Evolutionary conservation across 2,329 filamentous ascomycete genomes (phyloP).

Genomic region (Rhinocladiella similis): DNA sequence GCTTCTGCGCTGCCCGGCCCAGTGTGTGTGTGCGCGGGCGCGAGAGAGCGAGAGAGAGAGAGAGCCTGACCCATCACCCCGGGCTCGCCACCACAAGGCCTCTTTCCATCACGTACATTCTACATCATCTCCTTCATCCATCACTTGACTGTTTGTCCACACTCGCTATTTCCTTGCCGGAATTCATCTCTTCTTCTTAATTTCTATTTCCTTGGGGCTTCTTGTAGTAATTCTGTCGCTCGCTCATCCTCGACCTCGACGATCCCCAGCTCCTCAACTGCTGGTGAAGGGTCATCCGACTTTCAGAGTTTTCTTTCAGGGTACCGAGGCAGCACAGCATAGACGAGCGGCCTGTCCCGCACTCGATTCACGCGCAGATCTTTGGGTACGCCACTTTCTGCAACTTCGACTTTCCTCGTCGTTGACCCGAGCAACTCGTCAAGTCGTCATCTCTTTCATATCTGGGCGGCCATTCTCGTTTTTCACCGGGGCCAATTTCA

Average conservation of each 20-base stretch:
- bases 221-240: constrained; percentile 19
- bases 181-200: not conserved
- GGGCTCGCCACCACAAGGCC: constrained; percentile 21
- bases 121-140: constrained; percentile 4
- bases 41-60: too few relatives aligned
- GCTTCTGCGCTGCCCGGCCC: too few relatives aligned
- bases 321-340: constrained; percentile 18
- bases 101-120: constrained; percentile 17
- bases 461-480: constrained; percentile 27
- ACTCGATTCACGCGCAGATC: not conserved
- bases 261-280: not conserved
- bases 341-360: constrained; percentile 13
- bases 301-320: constrained; percentile 2
- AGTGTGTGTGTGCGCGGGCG: too few relatives aligned
- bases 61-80: not conserved
- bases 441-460: constrained; percentile 9
- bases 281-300: not conserved
- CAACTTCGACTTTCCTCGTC: not conserved
- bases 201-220: constrained; percentile 22
- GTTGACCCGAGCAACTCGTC: constrained; percentile 3
- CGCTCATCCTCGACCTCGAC: constrained; percentile 16
- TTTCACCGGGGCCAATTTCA: constrained; percentile 13
- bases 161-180: constrained; percentile 18
- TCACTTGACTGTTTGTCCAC: constrained; percentile 18
- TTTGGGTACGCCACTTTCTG: not conserved